A percentile compares a stretch with the other conserved stretches of the same genome.
Conservation (phyloP, 1,284 basidiomycete genomes). For the Ustilago bromivora region DNA sequence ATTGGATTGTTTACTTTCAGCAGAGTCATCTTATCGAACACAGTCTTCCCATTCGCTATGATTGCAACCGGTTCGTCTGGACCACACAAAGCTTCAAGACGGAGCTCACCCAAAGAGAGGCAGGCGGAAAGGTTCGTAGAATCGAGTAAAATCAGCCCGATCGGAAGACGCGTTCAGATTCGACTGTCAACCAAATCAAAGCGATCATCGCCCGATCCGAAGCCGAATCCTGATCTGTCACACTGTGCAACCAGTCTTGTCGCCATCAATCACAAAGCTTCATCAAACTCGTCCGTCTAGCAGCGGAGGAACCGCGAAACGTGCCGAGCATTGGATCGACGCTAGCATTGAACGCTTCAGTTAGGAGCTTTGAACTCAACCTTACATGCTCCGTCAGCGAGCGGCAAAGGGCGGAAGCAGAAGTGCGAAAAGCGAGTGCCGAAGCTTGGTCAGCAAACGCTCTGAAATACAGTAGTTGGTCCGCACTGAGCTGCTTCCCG, state of each 20-base stretch:
- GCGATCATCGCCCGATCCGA: not conserved
- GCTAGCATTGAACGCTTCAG: too few relatives aligned
- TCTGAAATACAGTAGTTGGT: too few relatives aligned
- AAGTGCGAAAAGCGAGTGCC: not conserved
- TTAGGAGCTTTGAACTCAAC: not conserved
- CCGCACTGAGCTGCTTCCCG: not conserved
- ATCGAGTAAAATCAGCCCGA: not conserved
- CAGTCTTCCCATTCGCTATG: too few relatives aligned
- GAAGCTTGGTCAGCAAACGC: too few relatives aligned
- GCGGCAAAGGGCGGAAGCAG: constrained; percentile 1
- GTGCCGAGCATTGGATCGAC: too few relatives aligned
- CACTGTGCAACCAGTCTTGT: not conserved
- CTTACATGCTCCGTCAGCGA: not conserved
- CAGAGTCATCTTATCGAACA: constrained; percentile 1
- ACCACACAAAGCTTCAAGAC: too few relatives aligned
- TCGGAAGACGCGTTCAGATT: not conserved
- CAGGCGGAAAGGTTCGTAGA: not conserved
- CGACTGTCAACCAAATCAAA: not conserved
- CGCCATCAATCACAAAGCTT: constrained; percentile 3
- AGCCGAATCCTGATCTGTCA: not conserved
- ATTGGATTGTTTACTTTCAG: too few relatives aligned
- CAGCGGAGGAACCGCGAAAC: too few relatives aligned
- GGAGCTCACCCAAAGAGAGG: too few relatives aligned
- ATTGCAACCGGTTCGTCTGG: too few relatives aligned
- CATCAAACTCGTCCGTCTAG: not conserved